Conservation (phyloP, 108 stramenopile species). For the Cyclotella choctawhatcheeana region DNA sequence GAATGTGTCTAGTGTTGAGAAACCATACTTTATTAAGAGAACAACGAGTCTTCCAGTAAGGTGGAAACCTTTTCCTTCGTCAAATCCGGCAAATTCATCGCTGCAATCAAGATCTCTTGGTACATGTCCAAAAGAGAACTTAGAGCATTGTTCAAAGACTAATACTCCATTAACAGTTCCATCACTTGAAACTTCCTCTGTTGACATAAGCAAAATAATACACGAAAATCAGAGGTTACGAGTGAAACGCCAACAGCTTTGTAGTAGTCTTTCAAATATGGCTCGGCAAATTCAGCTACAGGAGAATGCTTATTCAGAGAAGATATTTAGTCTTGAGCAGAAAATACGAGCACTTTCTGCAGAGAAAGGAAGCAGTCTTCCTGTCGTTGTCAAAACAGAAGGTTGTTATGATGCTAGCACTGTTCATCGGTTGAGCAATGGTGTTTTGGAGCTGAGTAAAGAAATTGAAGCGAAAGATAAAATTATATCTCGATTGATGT, state of each 20-base stretch:
- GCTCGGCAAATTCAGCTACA: constrained; percentile 16
- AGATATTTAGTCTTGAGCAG: constrained; percentile 33
- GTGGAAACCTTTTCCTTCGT: constrained; percentile 12
- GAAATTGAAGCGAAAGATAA: constrained; percentile 24
- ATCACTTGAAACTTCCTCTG: not conserved
- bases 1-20: not conserved
- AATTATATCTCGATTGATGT: constrained; percentile 27
- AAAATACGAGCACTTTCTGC: constrained; percentile 16
- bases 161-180: not conserved
- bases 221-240: constrained; percentile 24
- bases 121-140: too few relatives aligned
- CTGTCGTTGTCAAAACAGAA: not conserved
- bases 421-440: constrained; percentile 27
- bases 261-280: constrained; percentile 14
- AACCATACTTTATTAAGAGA: not conserved
- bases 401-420: constrained; percentile 13
- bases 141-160: not conserved
- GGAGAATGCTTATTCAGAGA: constrained; percentile 19
- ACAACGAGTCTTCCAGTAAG: constrained; percentile 6
- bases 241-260: constrained; percentile 23
- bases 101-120: not conserved
- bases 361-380: not conserved
- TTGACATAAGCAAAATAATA: constrained; percentile 8
- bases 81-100: not conserved
- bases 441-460: constrained; percentile 20